Percentiles rank a stretch among this genome's conserved stretches.
Conservation (phyloP, 2,329 filamentous ascomycete species). For the Neopestalotiopsis rosae region DNA sequence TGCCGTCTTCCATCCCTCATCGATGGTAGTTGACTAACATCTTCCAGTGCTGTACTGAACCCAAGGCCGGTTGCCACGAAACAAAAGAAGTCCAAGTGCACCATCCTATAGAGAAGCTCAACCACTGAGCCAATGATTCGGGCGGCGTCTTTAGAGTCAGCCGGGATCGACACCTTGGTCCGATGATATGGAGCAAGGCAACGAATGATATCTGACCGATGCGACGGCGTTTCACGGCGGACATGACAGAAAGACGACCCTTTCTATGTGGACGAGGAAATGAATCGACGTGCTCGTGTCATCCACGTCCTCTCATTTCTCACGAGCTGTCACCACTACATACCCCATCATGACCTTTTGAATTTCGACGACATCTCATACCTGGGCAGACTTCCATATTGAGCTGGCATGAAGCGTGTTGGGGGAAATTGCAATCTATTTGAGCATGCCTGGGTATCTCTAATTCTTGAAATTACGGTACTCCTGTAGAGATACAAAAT, state of each 20-base stretch:
- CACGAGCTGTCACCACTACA: slow-evolving; percentile 26
- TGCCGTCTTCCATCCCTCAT: neutral
- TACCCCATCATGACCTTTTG: slow-evolving; percentile 25
- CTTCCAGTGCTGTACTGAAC: slow-evolving; percentile 70
- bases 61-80: slow-evolving; percentile 64
- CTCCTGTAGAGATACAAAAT: slow-evolving; percentile 18
- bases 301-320: slow-evolving; percentile 34
- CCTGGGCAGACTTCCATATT: neutral
- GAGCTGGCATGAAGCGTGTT: slow-evolving; percentile 8
- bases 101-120: slow-evolving; percentile 61
- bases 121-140: neutral
- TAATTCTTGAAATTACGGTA: neutral
- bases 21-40: slow-evolving; percentile 22
- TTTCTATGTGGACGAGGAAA: slow-evolving; percentile 28
- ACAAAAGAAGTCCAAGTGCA: slow-evolving; percentile 71
- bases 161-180: slow-evolving; percentile 22
- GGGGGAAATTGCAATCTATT: neutral
- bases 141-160: slow-evolving; percentile 22
- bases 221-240: slow-evolving; percentile 37
- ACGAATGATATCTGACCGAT: slow-evolving; percentile 33
- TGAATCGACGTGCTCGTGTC: slow-evolving; percentile 29
- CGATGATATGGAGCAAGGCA: slow-evolving; percentile 25
- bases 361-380: slow-evolving; percentile 19
- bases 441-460: slow-evolving; percentile 6
- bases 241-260: slow-evolving; percentile 34